Evolutionary conservation across 108 stramenopile genomes (phyloP).

Genomic region (Fistulifera pelliculosa): DNA sequence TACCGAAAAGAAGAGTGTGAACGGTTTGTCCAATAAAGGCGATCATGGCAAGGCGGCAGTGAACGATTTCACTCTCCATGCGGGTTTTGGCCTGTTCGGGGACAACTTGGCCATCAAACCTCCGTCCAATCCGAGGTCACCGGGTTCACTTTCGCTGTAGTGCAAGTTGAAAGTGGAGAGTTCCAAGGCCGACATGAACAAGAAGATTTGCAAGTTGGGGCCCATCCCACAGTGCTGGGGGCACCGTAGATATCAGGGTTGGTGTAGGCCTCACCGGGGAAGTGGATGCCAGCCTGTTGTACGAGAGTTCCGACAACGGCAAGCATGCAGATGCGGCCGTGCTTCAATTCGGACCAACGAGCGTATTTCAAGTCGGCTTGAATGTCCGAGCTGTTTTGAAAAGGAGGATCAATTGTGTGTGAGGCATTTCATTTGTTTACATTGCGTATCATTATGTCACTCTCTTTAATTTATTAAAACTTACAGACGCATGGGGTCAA

Average conservation of each 20-base stretch:
- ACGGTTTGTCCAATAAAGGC: conserved; percentile 74
- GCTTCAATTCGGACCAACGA: conserved; percentile 89
- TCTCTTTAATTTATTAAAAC: too few relatives aligned
- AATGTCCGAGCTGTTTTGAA: conserved; percentile 42
- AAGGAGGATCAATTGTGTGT: background rate
- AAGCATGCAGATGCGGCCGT: conserved; percentile 89
- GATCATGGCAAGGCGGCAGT: conserved; percentile 89
- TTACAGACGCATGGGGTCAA: conserved; percentile 95
- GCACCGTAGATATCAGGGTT: conserved; percentile 78
- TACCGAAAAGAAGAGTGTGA: conserved; percentile 76
- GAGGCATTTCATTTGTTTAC: background rate
- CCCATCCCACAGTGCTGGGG: conserved; percentile 57
- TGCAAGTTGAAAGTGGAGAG: conserved; percentile 66
- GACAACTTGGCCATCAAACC: conserved; percentile 32
- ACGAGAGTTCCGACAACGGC: conserved; percentile 76
- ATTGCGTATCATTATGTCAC: too few relatives aligned
- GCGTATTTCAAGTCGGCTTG: conserved; percentile 79
- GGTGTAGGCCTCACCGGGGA: conserved; percentile 71
- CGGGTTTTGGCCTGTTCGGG: conserved; percentile 32
- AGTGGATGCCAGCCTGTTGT: conserved; percentile 64
- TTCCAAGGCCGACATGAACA: conserved; percentile 63
- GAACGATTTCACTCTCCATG: conserved; percentile 63
- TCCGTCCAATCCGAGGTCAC: conserved; percentile 62
- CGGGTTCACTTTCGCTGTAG: conserved; percentile 67
- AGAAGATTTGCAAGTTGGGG: conserved; percentile 68